Evolutionary conservation across 306 rosid genomes (phyloP).

Genomic region (Trifolium dubium): DNA sequence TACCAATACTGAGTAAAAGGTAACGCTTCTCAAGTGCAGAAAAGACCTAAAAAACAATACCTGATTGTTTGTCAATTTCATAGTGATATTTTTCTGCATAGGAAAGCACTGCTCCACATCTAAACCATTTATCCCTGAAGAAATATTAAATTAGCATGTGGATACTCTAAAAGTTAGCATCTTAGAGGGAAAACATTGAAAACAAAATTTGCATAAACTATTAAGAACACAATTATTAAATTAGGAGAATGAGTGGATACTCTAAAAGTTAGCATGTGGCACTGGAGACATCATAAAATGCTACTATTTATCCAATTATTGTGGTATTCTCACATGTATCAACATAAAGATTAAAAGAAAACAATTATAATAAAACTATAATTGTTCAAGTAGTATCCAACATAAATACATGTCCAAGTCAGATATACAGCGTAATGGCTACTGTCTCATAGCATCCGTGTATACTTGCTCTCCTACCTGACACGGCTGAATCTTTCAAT

Average conservation of each 20-base stretch:
- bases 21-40: neutral
- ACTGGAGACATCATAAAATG: neutral
- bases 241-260: neutral
- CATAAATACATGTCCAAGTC: neutral
- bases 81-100: conserved; percentile 70
- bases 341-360: neutral
- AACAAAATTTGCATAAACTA: neutral
- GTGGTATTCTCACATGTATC: neutral
- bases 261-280: neutral
- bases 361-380: neutral
- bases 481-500: conserved; percentile 55
- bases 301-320: neutral
- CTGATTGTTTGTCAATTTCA: conserved; percentile 84
- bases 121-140: conserved; percentile 63
- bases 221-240: neutral
- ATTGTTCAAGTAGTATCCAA: neutral
- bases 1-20: neutral
- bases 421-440: neutral
- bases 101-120: conserved; percentile 86
- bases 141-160: neutral
- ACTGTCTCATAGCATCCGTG: neutral
- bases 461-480: conserved; percentile 42
- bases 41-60: conserved; percentile 48
- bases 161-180: no score
- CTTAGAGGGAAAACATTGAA: neutral